These are phyloP conservation scores for Coemansia sp. DNA, from an alignment of 192 early-diverging fungal species.

Conservation along the genomic window DNA sequence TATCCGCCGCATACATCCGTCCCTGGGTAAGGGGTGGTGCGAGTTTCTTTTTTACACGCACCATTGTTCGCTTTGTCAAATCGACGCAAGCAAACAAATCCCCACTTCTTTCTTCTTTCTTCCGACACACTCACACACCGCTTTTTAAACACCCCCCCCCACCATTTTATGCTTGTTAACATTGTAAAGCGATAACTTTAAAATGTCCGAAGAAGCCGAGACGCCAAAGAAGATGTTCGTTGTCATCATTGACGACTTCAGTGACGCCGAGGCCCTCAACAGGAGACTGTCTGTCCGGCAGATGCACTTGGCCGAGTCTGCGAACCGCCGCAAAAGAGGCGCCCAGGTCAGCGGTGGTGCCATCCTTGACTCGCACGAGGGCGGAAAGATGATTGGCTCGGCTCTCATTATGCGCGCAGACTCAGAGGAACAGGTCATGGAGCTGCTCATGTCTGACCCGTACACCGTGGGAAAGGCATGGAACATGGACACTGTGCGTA, in stretches of 20 bases:
- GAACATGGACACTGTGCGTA: constrained; percentile 36
- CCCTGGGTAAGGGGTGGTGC: too few species aligned
- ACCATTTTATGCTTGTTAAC: neutral
- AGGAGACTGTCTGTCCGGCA: constrained; percentile 47
- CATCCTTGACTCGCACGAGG: constrained; percentile 54
- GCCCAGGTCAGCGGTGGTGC: constrained; percentile 54
- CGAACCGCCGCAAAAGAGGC: constrained; percentile 30
- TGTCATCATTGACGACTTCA: constrained; percentile 56
- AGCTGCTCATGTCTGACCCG: constrained; percentile 53
- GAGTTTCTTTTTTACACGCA: too few species aligned
- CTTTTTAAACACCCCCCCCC: too few species aligned
- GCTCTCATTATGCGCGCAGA: constrained; percentile 56
- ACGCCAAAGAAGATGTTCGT: constrained; percentile 38
- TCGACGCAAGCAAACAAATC: too few species aligned
- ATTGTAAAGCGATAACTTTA: neutral
- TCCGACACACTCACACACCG: too few species aligned
- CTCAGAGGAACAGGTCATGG: constrained; percentile 44
- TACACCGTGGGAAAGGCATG: constrained; percentile 59
- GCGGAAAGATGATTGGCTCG: constrained; percentile 58
- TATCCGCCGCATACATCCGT: too few species aligned
- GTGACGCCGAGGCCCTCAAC: constrained; percentile 49
- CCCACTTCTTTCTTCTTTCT: too few species aligned
- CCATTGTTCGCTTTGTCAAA: too few species aligned
- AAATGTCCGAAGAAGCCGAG: constrained; percentile 2
- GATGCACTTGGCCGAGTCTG: constrained; percentile 49